Conservation (phyloP, 2,329 filamentous ascomycete genomes). For the Elsinoe perseae region DNA sequence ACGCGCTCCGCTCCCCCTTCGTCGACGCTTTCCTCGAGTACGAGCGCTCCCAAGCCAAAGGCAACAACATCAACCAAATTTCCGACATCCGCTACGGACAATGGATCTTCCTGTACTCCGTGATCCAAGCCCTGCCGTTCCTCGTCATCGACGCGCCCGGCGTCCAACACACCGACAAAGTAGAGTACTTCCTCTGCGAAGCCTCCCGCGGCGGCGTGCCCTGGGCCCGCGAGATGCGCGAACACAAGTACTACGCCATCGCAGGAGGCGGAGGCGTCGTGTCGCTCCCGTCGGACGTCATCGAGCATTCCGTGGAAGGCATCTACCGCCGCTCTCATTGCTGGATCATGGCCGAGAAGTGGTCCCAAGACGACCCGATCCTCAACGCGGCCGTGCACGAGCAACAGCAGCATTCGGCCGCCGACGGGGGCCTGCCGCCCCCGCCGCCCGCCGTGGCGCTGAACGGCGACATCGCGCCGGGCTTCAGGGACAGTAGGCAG, state of each 20-base stretch:
- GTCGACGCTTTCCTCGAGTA: conserved; percentile 62
- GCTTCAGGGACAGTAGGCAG: conserved; percentile 1
- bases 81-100: conserved; percentile 64
- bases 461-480: conserved; percentile 11
- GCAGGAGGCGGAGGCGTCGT: conserved; percentile 58
- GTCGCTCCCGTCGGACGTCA: conserved; percentile 54
- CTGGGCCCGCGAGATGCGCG: conserved; percentile 58
- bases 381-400: conserved; percentile 27
- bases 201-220: conserved; percentile 64
- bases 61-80: conserved; percentile 58
- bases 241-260: conserved; percentile 61
- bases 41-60: conserved; percentile 59
- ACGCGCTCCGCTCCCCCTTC: conserved; percentile 57
- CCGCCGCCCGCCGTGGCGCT: conserved; percentile 15
- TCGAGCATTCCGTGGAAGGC: conserved; percentile 59
- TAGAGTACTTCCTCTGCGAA: conserved; percentile 77
- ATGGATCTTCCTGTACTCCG: conserved; percentile 74
- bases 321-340: conserved; percentile 62
- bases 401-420: conserved; percentile 22
- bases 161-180: conserved; percentile 59
- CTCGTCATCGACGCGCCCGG: conserved; percentile 68
- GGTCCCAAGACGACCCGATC: conserved; percentile 42
- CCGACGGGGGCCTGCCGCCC: conserved; percentile 20
- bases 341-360: conserved; percentile 57
- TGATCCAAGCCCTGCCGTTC: conserved; percentile 70